phyloP scores from a whole-genome alignment of 331 rosid species.

The Rosa hybrid region DNA sequence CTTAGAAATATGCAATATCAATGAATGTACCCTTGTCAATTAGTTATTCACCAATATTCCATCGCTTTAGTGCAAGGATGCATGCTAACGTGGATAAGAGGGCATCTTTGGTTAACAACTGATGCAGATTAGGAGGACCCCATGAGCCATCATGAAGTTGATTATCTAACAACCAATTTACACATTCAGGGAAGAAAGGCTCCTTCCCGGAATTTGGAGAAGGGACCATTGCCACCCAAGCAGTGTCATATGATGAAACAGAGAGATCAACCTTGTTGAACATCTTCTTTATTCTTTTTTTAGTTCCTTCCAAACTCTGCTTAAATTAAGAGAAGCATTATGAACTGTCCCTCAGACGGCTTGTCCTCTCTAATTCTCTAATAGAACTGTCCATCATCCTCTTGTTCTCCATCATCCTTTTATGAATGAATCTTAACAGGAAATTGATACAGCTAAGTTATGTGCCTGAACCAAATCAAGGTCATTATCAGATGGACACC shows the following conservation, averaged over 20 bases:
- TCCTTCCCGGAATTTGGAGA: slow-evolving; percentile 46
- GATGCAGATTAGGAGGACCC: slow-evolving; percentile 51
- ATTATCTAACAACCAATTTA: slow-evolving; percentile 68
- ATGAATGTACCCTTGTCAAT: slow-evolving; percentile 53
- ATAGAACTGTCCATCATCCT: too few relatives aligned
- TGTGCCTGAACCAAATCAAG: too few relatives aligned
- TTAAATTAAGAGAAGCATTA: neutral
- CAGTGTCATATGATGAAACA: slow-evolving; percentile 80
- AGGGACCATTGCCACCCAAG: slow-evolving; percentile 91
- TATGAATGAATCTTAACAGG: too few relatives aligned
- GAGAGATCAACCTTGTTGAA: slow-evolving; percentile 69
- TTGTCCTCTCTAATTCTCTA: too few relatives aligned
- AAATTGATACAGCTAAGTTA: too few relatives aligned
- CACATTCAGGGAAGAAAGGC: slow-evolving; percentile 78
- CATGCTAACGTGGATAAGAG: slow-evolving; percentile 74
- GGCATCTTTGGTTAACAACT: slow-evolving; percentile 59
- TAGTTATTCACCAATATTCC: slow-evolving; percentile 66
- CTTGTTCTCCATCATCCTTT: too few relatives aligned
- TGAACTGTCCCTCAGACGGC: too few relatives aligned
- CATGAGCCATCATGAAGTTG: slow-evolving; percentile 85
- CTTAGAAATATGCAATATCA: slow-evolving; percentile 1
- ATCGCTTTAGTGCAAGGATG: slow-evolving; percentile 66
- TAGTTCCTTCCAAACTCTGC: slow-evolving; percentile 56
- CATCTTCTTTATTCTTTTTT: slow-evolving; percentile 59
- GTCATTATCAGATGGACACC: too few relatives aligned